Percentiles rank a stretch among this genome's conserved stretches.
Evolutionary conservation across 2,329 filamentous ascomycete species (phyloP).

Genomic region (Fusarium sp.): DNA sequence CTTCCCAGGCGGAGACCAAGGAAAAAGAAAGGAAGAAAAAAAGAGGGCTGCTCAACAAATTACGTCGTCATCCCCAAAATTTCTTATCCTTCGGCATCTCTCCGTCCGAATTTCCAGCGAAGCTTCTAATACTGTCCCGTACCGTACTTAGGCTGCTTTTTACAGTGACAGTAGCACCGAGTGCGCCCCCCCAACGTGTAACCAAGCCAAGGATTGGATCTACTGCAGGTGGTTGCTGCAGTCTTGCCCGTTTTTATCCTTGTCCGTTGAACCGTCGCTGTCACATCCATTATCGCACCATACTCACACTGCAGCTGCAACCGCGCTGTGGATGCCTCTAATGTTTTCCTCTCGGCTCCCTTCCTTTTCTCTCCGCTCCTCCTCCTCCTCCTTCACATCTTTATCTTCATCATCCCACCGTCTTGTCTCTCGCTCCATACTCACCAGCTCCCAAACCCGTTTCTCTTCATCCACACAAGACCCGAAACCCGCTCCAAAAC

Average conservation of each 20-base stretch:
- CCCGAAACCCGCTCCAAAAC: constrained; percentile 5
- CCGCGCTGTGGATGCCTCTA: constrained; percentile 27
- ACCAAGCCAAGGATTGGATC: neutral
- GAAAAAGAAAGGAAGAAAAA: neutral
- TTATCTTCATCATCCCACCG: constrained; percentile 5
- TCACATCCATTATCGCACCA: constrained; percentile 28
- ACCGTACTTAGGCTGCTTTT: neutral
- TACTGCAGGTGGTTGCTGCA: constrained; percentile 26
- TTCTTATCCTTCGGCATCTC: constrained; percentile 25
- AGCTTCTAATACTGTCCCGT: neutral
- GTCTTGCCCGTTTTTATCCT: constrained; percentile 13
- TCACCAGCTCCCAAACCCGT: constrained; percentile 12
- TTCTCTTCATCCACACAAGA: constrained; percentile 21
- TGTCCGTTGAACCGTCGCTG: neutral
- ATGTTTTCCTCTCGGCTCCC: constrained; percentile 41
- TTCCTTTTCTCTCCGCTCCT: constrained; percentile 25
- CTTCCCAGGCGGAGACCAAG: constrained; percentile 1
- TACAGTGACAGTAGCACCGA: neutral
- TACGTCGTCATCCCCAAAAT: constrained; percentile 6
- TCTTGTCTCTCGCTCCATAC: neutral
- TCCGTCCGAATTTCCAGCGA: constrained; percentile 9
- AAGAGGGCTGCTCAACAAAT: constrained; percentile 28
- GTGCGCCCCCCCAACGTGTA: constrained; percentile 17
- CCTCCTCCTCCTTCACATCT: constrained; percentile 18
- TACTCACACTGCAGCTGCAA: neutral